A percentile compares a stretch with the other conserved stretches of the same genome.
Conservation (phyloP, 2,329 filamentous ascomycete species). For the Scedosporium aurantiacum region DNA sequence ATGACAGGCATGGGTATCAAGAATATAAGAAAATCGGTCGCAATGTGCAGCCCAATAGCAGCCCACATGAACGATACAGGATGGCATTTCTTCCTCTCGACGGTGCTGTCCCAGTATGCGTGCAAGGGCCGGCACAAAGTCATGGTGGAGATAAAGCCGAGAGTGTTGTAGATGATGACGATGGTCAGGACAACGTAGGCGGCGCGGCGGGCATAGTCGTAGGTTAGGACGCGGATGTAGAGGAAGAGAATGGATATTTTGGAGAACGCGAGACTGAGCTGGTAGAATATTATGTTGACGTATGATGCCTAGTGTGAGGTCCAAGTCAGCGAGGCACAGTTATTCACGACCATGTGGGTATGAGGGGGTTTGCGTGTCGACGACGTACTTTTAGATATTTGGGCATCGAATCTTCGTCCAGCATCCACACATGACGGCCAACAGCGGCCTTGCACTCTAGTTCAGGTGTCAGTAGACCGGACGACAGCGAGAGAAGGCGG, state of each 20-base stretch:
- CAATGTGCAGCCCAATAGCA: conserved; percentile 18
- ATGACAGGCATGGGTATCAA: conserved; percentile 18
- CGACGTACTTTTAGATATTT: not conserved
- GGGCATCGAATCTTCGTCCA: not conserved
- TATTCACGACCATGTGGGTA: too few relatives aligned
- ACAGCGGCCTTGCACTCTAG: not conserved
- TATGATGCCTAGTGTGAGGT: conserved; percentile 3
- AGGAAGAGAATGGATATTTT: conserved; percentile 17
- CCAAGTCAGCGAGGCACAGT: not conserved
- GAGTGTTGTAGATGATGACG: conserved; percentile 12
- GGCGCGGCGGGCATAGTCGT: conserved; percentile 13
- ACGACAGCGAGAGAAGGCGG: not conserved
- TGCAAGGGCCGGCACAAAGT: conserved; percentile 13
- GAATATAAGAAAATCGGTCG: conserved; percentile 18
- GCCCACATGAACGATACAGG: conserved; percentile 16
- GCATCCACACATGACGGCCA: not conserved
- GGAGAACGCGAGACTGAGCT: conserved; percentile 13
- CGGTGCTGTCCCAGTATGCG: conserved; percentile 10
- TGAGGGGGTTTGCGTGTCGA: not conserved
- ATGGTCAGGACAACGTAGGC: conserved; percentile 12
- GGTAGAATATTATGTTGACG: conserved; percentile 13
- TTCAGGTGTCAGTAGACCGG: not conserved
- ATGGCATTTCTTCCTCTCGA: conserved; percentile 6
- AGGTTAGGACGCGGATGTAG: conserved; percentile 16
- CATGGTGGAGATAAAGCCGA: conserved; percentile 12